Evolutionary conservation across 176 grass and related monocot species (phyloP).

Genomic region (Hordeum vulgare): DNA sequence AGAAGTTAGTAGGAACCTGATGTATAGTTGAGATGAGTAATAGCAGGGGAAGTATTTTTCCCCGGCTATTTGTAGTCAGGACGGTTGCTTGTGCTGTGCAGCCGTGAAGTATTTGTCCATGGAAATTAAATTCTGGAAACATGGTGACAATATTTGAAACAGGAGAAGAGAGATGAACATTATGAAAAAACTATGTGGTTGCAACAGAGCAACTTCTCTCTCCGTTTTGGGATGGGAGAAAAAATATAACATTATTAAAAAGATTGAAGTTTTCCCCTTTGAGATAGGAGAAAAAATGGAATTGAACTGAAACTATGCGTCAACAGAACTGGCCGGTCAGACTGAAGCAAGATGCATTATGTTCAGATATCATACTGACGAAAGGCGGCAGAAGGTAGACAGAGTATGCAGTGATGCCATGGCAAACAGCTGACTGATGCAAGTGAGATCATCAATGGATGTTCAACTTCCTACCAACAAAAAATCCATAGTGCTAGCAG

Average conservation of each 20-base stretch:
- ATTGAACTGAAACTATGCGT: neutral
- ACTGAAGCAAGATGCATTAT: neutral
- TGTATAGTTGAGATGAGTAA: conserved; percentile 12
- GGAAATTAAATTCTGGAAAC: neutral
- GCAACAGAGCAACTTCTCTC: too few species aligned
- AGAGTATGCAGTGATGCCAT: neutral
- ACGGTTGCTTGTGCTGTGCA: neutral
- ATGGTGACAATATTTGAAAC: neutral
- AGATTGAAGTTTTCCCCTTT: neutral
- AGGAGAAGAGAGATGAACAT: neutral
- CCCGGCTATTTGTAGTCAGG: neutral
- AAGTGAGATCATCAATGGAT: neutral
- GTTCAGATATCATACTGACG: neutral
- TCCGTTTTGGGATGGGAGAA: neutral
- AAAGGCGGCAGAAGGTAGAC: neutral
- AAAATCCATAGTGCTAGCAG: neutral
- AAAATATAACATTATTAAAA: neutral
- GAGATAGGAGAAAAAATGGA: neutral
- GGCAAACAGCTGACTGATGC: neutral
- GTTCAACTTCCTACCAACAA: neutral
- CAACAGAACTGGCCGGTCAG: neutral
- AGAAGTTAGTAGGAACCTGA: neutral
- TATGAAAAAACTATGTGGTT: neutral
- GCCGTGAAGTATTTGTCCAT: neutral
- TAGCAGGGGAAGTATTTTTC: neutral